A percentile compares a stretch with the other conserved stretches of the same genome.
phyloP scores from a whole-genome alignment of 306 rosid genomes.

The Quercus variabilis region DNA sequence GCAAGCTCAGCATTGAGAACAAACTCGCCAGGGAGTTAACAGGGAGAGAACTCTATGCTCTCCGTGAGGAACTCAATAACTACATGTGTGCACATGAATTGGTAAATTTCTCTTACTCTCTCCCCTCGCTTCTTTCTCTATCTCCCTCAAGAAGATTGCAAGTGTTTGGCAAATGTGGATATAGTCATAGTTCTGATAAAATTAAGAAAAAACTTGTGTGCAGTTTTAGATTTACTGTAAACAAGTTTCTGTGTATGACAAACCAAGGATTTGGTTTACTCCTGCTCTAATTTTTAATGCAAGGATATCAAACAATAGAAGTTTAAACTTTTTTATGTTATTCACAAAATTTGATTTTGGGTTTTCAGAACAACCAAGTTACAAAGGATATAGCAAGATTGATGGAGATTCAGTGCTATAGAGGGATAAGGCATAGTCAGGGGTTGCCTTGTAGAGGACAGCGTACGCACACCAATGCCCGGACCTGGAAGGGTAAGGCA shows the following conservation, averaged over 20 bases:
- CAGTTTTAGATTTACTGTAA: neutral
- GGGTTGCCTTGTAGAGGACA: conserved; percentile 63
- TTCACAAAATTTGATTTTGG: neutral
- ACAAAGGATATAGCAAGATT: conserved; percentile 46
- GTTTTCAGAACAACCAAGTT: conserved; percentile 39
- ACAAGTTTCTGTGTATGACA: neutral
- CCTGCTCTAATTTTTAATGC: neutral
- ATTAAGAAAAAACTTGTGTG: neutral
- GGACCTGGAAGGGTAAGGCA: conserved; percentile 48
- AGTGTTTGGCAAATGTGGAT: neutral
- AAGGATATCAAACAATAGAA: neutral
- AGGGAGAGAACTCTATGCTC: conserved; percentile 51
- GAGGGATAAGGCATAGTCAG: conserved; percentile 55
- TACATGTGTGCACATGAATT: conserved; percentile 62
- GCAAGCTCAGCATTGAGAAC: conserved; percentile 59
- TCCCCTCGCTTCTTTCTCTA: neutral
- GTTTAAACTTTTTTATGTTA: neutral
- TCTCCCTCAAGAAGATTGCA: neutral
- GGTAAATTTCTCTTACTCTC: conserved; percentile 29
- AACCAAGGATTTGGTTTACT: neutral
- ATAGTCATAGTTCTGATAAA: neutral
- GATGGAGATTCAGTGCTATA: conserved; percentile 49
- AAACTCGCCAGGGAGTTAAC: conserved; percentile 65
- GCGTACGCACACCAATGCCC: conserved; percentile 62
- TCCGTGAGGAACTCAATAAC: conserved; percentile 62